These are phyloP conservation scores for Plasmodium gaboni DNA, from an alignment of 169 alveolate genomes.

Conservation along the genomic window DNA sequence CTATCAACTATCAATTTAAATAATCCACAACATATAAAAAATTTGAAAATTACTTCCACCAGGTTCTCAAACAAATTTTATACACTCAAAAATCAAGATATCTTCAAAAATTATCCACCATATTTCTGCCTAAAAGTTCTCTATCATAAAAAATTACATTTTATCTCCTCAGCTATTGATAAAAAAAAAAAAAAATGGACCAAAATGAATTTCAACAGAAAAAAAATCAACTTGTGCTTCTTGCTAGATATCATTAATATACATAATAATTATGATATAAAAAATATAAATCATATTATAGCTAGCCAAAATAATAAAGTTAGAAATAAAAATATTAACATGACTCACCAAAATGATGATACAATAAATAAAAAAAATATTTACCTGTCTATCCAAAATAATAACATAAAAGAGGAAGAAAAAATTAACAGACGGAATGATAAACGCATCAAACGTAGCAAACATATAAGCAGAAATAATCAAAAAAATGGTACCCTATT, in stretches of 20 bases:
- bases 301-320: no score
- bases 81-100: constrained; percentile 36
- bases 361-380: no score
- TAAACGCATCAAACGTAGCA: no score
- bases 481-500: no score
- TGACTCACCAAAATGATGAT: no score
- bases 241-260: constrained; percentile 19
- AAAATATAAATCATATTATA: no score
- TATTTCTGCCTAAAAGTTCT: constrained; percentile 62
- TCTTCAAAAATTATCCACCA: constrained; percentile 55
- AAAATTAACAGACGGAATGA: no score
- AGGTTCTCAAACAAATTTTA: constrained; percentile 57
- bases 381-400: no score
- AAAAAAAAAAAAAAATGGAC: constrained; percentile 47
- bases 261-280: no score
- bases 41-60: constrained; percentile 6
- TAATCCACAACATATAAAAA: constrained; percentile 16
- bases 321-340: no score
- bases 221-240: constrained; percentile 9
- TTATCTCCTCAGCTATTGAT: constrained; percentile 36
- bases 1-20: constrained; percentile 19
- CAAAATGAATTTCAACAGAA: constrained; percentile 9
- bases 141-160: constrained; percentile 60
- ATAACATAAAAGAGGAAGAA: no score
- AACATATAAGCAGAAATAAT: no score